phyloP scores from a whole-genome alignment of 129 eudicot genomes.

The Flaveria robusta region DNA sequence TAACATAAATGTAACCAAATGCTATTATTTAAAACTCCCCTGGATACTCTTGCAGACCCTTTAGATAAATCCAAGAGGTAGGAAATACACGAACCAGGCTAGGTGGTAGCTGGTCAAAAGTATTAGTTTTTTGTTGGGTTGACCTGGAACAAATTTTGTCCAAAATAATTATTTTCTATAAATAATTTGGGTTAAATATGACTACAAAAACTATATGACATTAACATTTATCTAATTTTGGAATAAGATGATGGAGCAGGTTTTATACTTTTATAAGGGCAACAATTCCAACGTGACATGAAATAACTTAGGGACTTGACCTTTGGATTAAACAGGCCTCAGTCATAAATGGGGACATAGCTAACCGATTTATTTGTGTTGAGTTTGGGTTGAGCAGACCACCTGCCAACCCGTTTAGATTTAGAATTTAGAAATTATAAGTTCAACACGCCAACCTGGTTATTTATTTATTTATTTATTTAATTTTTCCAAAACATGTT shows the following conservation, averaged over 20 bases:
- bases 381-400: not conserved
- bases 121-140: not conserved
- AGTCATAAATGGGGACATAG: not conserved
- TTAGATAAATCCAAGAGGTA: not conserved
- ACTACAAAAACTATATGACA: not conserved
- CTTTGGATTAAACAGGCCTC: not conserved
- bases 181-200: not conserved
- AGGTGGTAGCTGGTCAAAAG: not conserved
- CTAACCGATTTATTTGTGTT: not conserved
- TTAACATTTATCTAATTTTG: not conserved
- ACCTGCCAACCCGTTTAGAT: not conserved
- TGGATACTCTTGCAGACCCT: not conserved
- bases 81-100: not conserved
- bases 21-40: not conserved
- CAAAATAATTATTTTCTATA: not conserved
- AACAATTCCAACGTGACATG: not conserved
- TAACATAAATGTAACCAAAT: not conserved
- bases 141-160: not conserved
- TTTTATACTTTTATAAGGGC: not conserved
- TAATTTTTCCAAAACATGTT: not conserved
- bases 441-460: not conserved
- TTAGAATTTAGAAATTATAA: not conserved
- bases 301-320: not conserved
- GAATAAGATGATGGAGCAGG: not conserved
- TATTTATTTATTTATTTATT: not conserved